These are phyloP conservation scores for Quambalaria eucalypti DNA, from an alignment of 1,284 basidiomycete species.

Conservation along the genomic window DNA sequence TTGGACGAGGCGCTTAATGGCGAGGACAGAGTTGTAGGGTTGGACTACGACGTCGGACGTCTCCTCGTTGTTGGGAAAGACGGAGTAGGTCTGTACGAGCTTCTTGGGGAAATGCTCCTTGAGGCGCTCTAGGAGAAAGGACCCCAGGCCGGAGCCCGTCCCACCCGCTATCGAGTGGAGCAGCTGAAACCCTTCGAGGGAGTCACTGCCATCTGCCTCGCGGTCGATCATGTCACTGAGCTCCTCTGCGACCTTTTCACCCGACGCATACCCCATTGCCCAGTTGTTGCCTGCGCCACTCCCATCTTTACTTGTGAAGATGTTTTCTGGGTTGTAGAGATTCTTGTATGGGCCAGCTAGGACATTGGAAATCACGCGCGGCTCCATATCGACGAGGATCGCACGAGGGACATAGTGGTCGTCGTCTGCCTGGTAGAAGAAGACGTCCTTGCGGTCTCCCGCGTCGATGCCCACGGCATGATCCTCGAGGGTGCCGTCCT, in stretches of 20 bases:
- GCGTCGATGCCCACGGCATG: slow-evolving; percentile 37
- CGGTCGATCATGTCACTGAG: slow-evolving; percentile 99
- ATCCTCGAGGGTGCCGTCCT: slow-evolving; percentile 44
- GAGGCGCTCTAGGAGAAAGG: slow-evolving; percentile 86
- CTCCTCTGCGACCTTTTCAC: slow-evolving; percentile 88
- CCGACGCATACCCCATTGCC: slow-evolving; percentile 77
- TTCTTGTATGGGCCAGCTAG: slow-evolving; percentile 81
- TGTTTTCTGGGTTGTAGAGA: slow-evolving; percentile 96
- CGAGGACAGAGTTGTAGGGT: slow-evolving; percentile 91
- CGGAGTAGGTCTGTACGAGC: slow-evolving; percentile 96
- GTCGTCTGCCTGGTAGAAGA: slow-evolving; percentile 99
- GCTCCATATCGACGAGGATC: slow-evolving; percentile 94
- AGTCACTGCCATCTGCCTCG: slow-evolving; percentile 96
- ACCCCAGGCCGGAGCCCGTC: slow-evolving; percentile 94
- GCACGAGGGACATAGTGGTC: slow-evolving; percentile 97
- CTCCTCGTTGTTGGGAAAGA: slow-evolving; percentile 70
- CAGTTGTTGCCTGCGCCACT: slow-evolving; percentile 98
- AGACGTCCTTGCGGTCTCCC: slow-evolving; percentile 88
- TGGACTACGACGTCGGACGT: slow-evolving; percentile 59
- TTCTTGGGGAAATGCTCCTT: slow-evolving; percentile 99
- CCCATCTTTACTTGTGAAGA: slow-evolving; percentile 87
- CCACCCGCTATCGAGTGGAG: slow-evolving; percentile 98
- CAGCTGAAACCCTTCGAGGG: slow-evolving; percentile 95
- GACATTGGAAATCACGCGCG: slow-evolving; percentile 92
- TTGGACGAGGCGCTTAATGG: slow-evolving; percentile 85